phyloP scores from a whole-genome alignment of 148 eudicot genomes.

The Vaccinium vitisidaea region DNA sequence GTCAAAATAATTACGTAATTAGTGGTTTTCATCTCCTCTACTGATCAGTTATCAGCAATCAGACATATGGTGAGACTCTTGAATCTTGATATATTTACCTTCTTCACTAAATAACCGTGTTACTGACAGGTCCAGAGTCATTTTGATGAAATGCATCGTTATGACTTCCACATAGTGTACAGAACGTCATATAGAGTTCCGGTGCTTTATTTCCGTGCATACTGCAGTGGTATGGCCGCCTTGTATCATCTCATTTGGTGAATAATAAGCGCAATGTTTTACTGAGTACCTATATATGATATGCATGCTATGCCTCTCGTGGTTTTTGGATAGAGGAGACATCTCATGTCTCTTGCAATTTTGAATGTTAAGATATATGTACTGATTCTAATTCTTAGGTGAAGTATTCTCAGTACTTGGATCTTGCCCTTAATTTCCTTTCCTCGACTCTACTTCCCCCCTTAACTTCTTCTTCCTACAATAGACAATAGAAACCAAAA shows the following conservation, averaged over 20 bases:
- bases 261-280: background rate
- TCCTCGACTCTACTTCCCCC: background rate
- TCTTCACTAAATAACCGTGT: background rate
- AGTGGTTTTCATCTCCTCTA: conserved; percentile 2
- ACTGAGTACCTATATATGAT: background rate
- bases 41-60: background rate
- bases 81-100: background rate
- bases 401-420: background rate
- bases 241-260: conserved; percentile 9
- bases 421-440: background rate
- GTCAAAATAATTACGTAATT: background rate
- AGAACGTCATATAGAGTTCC: conserved; percentile 84
- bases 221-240: conserved; percentile 49
- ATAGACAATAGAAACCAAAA: background rate
- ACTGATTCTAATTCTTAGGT: background rate
- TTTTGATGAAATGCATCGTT: conserved; percentile 49
- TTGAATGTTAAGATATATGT: background rate
- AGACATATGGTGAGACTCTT: background rate
- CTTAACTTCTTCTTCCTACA: background rate
- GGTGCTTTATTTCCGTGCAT: conserved; percentile 78
- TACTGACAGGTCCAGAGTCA: conserved; percentile 38
- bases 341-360: background rate
- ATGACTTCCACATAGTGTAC: conserved; percentile 85
- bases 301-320: background rate
- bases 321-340: background rate